Base-by-base conservation (phyloP, 192 early-diverging fungal genomes). In the Podochytrium sp. region DNA sequence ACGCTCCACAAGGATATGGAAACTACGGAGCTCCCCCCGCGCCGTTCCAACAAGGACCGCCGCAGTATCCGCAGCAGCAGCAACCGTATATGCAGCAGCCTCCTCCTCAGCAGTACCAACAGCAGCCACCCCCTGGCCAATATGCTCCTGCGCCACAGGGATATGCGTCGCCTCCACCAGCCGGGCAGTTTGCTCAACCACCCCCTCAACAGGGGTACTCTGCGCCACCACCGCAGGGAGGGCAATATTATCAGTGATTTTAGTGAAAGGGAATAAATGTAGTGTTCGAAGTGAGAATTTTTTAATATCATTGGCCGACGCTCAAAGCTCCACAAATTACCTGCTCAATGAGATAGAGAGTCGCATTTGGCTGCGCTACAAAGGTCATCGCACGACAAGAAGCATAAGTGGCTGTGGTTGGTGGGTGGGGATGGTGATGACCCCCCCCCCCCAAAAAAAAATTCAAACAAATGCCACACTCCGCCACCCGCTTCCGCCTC, bases 21-120 rank as follows among this genome's bases (percentile, higher is more conserved):
- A 30, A 27, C 30, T 74, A 75, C 25, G 59, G 50, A 41, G 35
- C 7, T 33, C 6, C 42, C 6, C 7, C 63, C 25, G 40, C 30
- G 3, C 16, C 7, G 18, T 53, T 53, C 1, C 35, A 33, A 32
- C 33, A 3, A 39, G 52, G 52, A 30, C 66, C 16, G 0, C 56
- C 29, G 30, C 75, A 34, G 39, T 32, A 12, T 5, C 70, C 60
- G 20, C 63, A 78, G 25, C 79, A 64, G 27, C 67, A 68, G 27
- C 78, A 56, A 32, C 57, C 20, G 52, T 43, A 58, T 14, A 38
- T 38, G 64, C 58, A 72, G 30, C 34, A 16, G 38, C 71, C 69
- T 14, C 51, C 34, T 59, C 65, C 76, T 43, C 66, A 68, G 58
- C 60, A 59, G 32, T 51, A 65, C 2, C 47, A 66, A 47, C 68